Base-by-base conservation (phyloP, 129 eudicot genomes). In the Tagetes patula region DNA sequence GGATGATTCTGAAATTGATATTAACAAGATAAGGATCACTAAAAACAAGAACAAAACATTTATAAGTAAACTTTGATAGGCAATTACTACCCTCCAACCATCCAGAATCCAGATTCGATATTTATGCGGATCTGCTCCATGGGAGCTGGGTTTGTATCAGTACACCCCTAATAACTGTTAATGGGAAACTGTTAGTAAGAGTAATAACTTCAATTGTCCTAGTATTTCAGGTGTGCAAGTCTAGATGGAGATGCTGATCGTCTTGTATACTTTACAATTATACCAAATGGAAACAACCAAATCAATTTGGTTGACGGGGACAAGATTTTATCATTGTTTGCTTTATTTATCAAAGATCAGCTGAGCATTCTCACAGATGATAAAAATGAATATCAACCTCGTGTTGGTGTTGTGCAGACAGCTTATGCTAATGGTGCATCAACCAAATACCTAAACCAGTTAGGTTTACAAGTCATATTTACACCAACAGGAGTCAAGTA, bases 381-480 rank as follows among this genome's bases (percentile, higher is more conserved):
- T 60, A 73, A 78, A 71, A 71, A 75, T 40, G 79, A 66, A 56
- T 69, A 79, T 71, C 81, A 77, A 80, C 74, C 88, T 39, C 82
- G 58, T 78, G 83, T 87, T 60, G 98, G 96, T 70, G 86, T 87
- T 68, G 88, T 93, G 69, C 98, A 93, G 56, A 93, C 98, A 33
- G 96, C 98, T 65, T 93, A 93, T 82, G 98, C 95, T 34, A 93
- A 93, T 73, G 98, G 98, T 32, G 96, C 98, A 71, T 87, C 98
- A 32, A 93, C 96, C 42, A 83, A 86, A 77, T 93, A 78, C 79
- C 72, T 93, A 65, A 87, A 84, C 30, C 72, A 81, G 12, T 65
- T 82, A 81, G 96, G 89, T 11, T 77, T 93, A 69, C 88, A 93
- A 76, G 92, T 89, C 58, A 78, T 76, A n/a, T 79, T 87, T 74